Evolutionary conservation across 2,329 filamentous ascomycete species (phyloP), one percentile per base, ranked within the genome.

Genomic region (Pseudopithomyces maydicus): DNA sequence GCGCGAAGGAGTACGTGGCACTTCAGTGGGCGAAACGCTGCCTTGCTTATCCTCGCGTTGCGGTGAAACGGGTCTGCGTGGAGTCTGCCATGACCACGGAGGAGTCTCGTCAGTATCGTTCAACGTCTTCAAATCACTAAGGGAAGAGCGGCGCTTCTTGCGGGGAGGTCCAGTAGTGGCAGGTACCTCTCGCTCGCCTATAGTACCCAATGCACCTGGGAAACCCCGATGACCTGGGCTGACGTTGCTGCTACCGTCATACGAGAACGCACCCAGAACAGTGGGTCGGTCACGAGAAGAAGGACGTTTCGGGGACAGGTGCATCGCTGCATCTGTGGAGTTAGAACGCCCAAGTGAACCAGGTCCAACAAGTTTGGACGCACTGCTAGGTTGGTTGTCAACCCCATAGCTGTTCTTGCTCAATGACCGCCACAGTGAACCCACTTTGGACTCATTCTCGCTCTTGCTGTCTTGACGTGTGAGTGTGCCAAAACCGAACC

Each of bases 71-170:
- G 63, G 62, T 51, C 65, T 64, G 42, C 65, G 70, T 59, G 74
- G 74, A 64, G 73, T 74, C 66, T 76, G 71, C 42, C 74, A 69
- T 42, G 72, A 74, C 74, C 74, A 77, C 58, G 65, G 66, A 46
- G 74, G 74, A 36, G 70, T 65, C 60, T 75, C 61, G 55, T 88
- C 62, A 69, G 72, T 81, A 54, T 85, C 82, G 77, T 94, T 88
- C 17, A 91, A 79, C 54, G 80, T 83, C 64, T 87, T 90, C 46
- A 98, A 82, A 74, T 98, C 94, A 4, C 93, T 97, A 41, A 98
- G 79, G 23, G 93, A 97, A 77, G 93, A 97, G 72, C 94, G 88
- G 54, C 94, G 85, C 80, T 96, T 97, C 79, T 88, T 93, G 59
- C 73, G 72, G 54, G 73, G 73, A 64, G 72, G 73, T 54, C 71